These are phyloP conservation scores for Chaetothyriales sp. DNA, from an alignment of 2,329 filamentous ascomycete species.

Conservation along the genomic window DNA sequence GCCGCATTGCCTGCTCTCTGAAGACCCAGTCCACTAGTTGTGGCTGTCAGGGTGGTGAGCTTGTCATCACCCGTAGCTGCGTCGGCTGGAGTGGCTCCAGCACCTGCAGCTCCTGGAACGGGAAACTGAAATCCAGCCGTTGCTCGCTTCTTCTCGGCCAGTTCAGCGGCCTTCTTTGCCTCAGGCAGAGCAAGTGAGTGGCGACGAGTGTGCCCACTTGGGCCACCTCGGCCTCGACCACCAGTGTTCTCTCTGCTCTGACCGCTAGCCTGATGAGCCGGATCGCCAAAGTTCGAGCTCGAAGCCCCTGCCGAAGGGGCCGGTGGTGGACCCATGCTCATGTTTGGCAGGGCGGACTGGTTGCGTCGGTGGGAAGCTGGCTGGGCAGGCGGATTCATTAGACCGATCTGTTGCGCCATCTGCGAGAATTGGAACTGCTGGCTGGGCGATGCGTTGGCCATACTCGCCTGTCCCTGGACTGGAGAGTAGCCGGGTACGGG, in stretches of 20 bases:
- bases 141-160: constrained; percentile 91
- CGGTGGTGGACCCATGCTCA: constrained; percentile 79
- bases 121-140: constrained; percentile 93
- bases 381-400: constrained; percentile 63
- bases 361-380: constrained; percentile 86
- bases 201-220: constrained; percentile 74
- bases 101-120: constrained; percentile 50
- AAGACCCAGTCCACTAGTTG: constrained; percentile 47
- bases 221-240: constrained; percentile 60
- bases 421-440: constrained; percentile 78
- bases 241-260: constrained; percentile 59
- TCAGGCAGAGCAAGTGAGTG: constrained; percentile 90
- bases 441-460: constrained; percentile 64
- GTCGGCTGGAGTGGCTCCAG: constrained; percentile 32
- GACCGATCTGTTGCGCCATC: constrained; percentile 46
- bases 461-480: constrained; percentile 51
- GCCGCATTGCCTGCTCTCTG: constrained; percentile 72
- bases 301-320: constrained; percentile 81
- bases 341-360: constrained; percentile 87
- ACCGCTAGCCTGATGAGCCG: constrained; percentile 48
- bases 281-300: constrained; percentile 63
- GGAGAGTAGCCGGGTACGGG: constrained; percentile 58
- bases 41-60: constrained; percentile 30
- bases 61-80: constrained; percentile 28
- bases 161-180: constrained; percentile 91